A percentile compares a stretch with the other conserved stretches of the same genome.
These are phyloP conservation scores for Mycena olivaceomarginata DNA, from an alignment of 768 basidiomycete genomes.

Conservation along the genomic window DNA sequence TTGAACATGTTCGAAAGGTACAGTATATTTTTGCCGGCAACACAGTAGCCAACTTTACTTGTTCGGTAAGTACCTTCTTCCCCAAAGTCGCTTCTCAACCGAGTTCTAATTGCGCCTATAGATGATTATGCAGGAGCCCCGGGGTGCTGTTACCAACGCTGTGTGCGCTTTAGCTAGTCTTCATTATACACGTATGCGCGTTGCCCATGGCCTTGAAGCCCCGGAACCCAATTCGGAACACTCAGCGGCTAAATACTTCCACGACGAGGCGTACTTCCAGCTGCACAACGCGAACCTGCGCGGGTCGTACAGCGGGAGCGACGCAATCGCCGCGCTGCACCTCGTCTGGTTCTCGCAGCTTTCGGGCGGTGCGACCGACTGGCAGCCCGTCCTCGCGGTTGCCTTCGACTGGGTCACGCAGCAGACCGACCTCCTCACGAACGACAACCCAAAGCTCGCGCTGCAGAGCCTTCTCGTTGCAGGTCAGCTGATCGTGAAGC, in stretches of 20 bases:
- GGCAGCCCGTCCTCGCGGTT: slow-evolving; percentile 81
- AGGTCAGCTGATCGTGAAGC: slow-evolving; percentile 79
- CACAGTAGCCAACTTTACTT: slow-evolving; percentile 77
- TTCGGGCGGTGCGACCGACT: slow-evolving; percentile 80
- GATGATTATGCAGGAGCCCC: slow-evolving; percentile 79
- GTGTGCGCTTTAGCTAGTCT: slow-evolving; percentile 85
- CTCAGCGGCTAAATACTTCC: slow-evolving; percentile 78
- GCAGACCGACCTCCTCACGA: slow-evolving; percentile 75
- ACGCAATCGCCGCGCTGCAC: slow-evolving; percentile 88
- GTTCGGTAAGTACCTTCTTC: slow-evolving; percentile 69
- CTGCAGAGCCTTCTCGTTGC: slow-evolving; percentile 73
- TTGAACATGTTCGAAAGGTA: slow-evolving; percentile 80
- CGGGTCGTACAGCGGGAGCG: slow-evolving; percentile 75
- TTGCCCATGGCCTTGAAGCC: slow-evolving; percentile 77
- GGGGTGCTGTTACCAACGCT: slow-evolving; percentile 82
- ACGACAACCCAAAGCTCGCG: slow-evolving; percentile 78
- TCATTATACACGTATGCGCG: slow-evolving; percentile 78
- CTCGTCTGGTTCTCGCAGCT: slow-evolving; percentile 85
- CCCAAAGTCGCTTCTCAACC: neutral
- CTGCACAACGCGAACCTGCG: slow-evolving; percentile 73
- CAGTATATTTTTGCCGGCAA: slow-evolving; percentile 82
- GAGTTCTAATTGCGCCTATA: slow-evolving; percentile 47
- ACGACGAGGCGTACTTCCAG: slow-evolving; percentile 81
- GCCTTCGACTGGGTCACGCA: slow-evolving; percentile 85
- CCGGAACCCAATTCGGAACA: slow-evolving; percentile 72